Evolutionary conservation across 2,329 filamentous ascomycete genomes (phyloP).

Genomic region (Pezicula carpinea): DNA sequence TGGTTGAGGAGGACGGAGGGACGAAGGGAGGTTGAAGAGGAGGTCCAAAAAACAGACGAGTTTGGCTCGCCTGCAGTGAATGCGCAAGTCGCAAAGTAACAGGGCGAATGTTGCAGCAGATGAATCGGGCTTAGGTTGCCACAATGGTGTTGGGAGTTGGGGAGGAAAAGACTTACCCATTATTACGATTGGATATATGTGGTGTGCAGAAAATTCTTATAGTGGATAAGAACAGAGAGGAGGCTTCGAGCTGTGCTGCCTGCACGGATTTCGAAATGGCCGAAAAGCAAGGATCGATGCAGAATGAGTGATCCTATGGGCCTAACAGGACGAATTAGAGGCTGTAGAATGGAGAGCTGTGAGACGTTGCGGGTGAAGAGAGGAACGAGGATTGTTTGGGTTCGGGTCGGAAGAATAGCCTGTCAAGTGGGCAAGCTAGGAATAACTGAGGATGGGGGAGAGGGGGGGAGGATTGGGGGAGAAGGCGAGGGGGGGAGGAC

Average conservation of each 20-base stretch:
- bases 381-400: not conserved
- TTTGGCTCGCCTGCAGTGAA: conserved; percentile 1
- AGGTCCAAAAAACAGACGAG: not conserved
- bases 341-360: not conserved
- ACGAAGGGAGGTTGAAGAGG: conserved; percentile 2
- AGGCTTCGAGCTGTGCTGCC: conserved; percentile 2
- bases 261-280: conserved; percentile 5
- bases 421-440: not conserved
- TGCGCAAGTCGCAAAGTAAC: not conserved
- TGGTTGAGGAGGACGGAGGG: not conserved
- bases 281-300: conserved; percentile 7
- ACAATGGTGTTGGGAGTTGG: not conserved
- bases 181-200: not conserved
- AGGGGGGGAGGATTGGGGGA: not conserved
- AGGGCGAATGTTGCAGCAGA: not conserved
- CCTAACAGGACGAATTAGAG: conserved; percentile 5
- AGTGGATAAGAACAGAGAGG: conserved; percentile 6
- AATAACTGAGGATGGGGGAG: no score
- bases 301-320: conserved; percentile 3
- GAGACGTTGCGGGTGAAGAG: not conserved
- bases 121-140: not conserved
- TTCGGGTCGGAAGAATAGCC: not conserved
- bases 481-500: not conserved
- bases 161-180: conserved; percentile 4
- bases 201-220: conserved; percentile 1